Conservation (phyloP, 768 basidiomycete genomes). For the Hemileccinum rubropunctum region DNA sequence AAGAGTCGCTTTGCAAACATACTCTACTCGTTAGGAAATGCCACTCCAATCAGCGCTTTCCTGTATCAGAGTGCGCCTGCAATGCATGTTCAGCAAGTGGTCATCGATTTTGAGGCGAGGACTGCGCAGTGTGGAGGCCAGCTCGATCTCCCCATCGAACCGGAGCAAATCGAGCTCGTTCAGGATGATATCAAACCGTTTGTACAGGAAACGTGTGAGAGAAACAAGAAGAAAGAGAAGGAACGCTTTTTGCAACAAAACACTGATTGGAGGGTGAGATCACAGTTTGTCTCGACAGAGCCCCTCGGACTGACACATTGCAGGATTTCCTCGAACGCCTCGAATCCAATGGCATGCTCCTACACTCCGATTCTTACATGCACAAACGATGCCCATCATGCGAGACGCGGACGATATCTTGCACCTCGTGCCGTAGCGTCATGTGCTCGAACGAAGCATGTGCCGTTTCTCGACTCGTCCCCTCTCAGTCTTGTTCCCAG, state of each 20-base stretch:
- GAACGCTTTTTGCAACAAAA: conserved; percentile 2
- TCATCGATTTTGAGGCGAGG: conserved; percentile 17
- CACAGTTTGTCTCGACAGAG: neutral
- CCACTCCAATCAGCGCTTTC: conserved; percentile 12
- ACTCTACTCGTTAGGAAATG: conserved; percentile 8
- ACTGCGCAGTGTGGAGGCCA: conserved; percentile 13
- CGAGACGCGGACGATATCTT: neutral
- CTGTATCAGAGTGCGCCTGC: conserved; percentile 10
- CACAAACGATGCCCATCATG: conserved; percentile 15
- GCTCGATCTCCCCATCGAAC: conserved; percentile 14
- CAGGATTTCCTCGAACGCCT: conserved; percentile 20
- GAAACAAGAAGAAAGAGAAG: conserved; percentile 2
- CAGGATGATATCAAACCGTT: conserved; percentile 13
- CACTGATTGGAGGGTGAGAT: conserved; percentile 14
- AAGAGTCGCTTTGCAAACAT: conserved; percentile 15
- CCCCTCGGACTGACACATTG: neutral
- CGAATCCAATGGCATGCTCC: conserved; percentile 3
- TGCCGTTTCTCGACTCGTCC: conserved; percentile 11
- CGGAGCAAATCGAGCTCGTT: conserved; percentile 17
- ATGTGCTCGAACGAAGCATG: conserved; percentile 20
- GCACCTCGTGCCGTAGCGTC: conserved; percentile 9
- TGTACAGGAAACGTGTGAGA: conserved; percentile 11
- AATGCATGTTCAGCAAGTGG: conserved; percentile 8
- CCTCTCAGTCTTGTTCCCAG: conserved; percentile 17
- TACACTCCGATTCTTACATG: neutral